A percentile compares a stretch with the other conserved stretches of the same genome.
phyloP scores from a whole-genome alignment of 768 basidiomycete species.

The Suillus decipiens region DNA sequence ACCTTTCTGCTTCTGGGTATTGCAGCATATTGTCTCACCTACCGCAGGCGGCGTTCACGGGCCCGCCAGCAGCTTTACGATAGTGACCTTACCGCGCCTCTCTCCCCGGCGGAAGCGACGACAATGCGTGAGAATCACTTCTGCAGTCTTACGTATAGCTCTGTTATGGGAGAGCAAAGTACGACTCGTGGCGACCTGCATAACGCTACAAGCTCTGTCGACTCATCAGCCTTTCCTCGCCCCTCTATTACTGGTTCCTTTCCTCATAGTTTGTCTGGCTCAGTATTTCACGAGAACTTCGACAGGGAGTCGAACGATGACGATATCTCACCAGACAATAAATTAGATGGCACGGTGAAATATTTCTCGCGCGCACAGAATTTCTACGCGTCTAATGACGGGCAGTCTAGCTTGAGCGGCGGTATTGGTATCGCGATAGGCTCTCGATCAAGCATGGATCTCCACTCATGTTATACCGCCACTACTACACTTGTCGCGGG shows the following conservation, averaged over 20 bases:
- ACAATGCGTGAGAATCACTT: constrained; percentile 8
- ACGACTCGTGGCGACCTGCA: neutral
- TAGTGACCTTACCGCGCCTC: neutral
- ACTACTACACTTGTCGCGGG: neutral
- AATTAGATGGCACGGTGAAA: constrained; percentile 1
- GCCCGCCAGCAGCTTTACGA: constrained; percentile 3
- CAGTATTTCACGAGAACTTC: neutral
- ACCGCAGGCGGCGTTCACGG: constrained; percentile 4
- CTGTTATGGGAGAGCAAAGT: neutral
- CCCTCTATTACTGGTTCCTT: neutral
- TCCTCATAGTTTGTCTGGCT: neutral
- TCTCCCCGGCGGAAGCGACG: neutral
- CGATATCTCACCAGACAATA: neutral
- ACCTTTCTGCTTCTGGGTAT: constrained; percentile 4
- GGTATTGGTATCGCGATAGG: constrained; percentile 12
- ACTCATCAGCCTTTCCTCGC: constrained; percentile 7
- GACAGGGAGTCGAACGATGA: neutral
- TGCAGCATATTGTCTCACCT: constrained; percentile 6
- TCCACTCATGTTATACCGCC: constrained; percentile 8
- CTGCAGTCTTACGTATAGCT: constrained; percentile 1
- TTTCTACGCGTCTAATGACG: neutral
- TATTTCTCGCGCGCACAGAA: neutral
- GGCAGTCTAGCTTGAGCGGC: neutral
- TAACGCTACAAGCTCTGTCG: neutral
- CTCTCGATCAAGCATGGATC: constrained; percentile 10